Evolutionary conservation across 1,139 yeast genomes (phyloP), one percentile per base, ranked within the genome.

Genomic region (Saccharomyces hybrid): DNA sequence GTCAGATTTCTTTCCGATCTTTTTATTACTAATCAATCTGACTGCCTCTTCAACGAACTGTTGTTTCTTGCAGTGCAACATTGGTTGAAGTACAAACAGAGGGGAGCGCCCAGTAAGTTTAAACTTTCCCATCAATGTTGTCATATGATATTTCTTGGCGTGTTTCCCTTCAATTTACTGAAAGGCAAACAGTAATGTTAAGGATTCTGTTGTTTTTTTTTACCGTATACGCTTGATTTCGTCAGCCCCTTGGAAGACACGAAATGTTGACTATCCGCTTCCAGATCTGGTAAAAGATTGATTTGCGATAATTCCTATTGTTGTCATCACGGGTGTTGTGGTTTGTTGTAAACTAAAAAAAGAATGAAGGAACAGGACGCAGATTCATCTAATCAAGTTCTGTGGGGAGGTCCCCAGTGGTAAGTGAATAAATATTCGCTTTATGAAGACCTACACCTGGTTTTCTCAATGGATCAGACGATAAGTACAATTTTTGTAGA

Each of bases 201-300:
- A 38, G 25, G 25, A 38, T 25, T 38, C 44, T 38, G 26, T 38
- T 38, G 44, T 38, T 38, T 29, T 28, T 28, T 38, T 38, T 38
- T 38, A 13, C 44, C 26, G 16, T 38, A 38, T 38, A 38, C 44
- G 44, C 26, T n/a, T 20, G n/a, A 16, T 38, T 23, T 38, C 9
- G 26, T 38, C 44, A 38, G 44, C 44, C 44, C 44, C 44, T 38
- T 38, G n/a, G 44, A 38, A 20, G 44, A 38, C 44, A 38, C 44
- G 44, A 38, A 38, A 38, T 38, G 26, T 38, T 38, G n/a, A 38
- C 11, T 38, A 38, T 38, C n/a, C 26, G 25, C 20, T 38, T 38
- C 44, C 44, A 38, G 44, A 38, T 38, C 44, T 38, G 44, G 44
- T 38, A 38, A 38, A 38, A 38, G 23, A 38, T 38, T 3, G 44